Conservation (phyloP, 2,329 filamentous ascomycete genomes). For the Hymenotorrendiella dingleyae region DNA sequence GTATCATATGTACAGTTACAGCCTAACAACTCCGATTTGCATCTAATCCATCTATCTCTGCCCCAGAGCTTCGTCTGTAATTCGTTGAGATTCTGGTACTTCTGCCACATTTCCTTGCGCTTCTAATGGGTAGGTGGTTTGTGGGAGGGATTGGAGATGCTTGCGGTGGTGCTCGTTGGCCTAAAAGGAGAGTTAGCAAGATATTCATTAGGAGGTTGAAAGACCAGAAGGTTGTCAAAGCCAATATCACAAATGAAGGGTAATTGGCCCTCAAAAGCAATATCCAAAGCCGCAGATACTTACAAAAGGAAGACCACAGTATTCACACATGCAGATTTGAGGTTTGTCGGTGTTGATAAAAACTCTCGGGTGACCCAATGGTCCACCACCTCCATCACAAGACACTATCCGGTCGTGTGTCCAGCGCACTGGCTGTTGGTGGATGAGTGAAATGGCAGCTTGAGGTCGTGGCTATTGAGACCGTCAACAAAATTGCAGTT, state of each 20-base stretch:
- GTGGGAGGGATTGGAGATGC: constrained; percentile 74
- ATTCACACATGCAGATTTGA: constrained; percentile 82
- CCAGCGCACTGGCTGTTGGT: constrained; percentile 93
- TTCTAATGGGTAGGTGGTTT: constrained; percentile 74
- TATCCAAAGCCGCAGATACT: constrained; percentile 35
- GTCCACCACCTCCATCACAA: constrained; percentile 89
- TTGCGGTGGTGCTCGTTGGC: constrained; percentile 84
- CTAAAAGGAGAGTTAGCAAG: constrained; percentile 41
- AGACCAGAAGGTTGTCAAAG: not conserved
- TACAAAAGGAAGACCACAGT: constrained; percentile 92
- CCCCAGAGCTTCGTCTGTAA: constrained; percentile 52
- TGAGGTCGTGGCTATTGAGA: constrained; percentile 69
- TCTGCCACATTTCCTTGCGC: constrained; percentile 53
- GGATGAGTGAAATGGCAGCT: constrained; percentile 91
- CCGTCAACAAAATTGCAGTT: constrained; percentile 27
- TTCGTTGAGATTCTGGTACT: constrained; percentile 50
- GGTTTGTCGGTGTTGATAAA: constrained; percentile 99
- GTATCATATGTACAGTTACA: constrained; percentile 23
- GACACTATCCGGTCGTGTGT: constrained; percentile 73
- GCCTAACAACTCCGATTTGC: constrained; percentile 4
- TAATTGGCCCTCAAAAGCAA: not conserved
- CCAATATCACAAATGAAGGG: constrained; percentile 6
- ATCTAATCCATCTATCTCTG: constrained; percentile 44
- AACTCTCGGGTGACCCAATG: constrained; percentile 83
- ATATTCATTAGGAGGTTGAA: not conserved